Evolutionary conservation across 805 yeast genomes (phyloP).

Genomic region (Candida ulmi): DNA sequence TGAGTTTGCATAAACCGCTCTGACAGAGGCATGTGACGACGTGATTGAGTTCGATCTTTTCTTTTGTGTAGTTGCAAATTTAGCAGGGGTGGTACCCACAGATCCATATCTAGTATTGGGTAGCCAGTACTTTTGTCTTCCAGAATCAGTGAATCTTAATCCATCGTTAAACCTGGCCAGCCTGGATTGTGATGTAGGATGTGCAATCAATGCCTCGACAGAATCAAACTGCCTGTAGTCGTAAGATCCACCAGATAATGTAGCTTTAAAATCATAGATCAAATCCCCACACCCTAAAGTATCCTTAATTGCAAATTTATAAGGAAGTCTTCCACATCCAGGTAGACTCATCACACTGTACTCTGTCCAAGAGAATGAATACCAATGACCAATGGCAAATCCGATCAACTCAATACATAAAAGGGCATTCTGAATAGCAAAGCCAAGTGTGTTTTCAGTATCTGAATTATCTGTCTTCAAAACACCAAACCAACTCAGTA

Average conservation of each 20-base stretch:
- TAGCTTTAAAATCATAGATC: slow-evolving; percentile 64
- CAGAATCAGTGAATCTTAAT: slow-evolving; percentile 70
- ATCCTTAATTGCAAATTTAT: slow-evolving; percentile 65
- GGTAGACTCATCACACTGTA: slow-evolving; percentile 59
- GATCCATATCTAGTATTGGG: slow-evolving; percentile 8
- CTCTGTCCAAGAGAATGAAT: slow-evolving; percentile 74
- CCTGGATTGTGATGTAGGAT: slow-evolving; percentile 58
- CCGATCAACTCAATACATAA: slow-evolving; percentile 79
- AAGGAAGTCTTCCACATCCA: slow-evolving; percentile 60
- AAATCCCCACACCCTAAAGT: slow-evolving; percentile 75
- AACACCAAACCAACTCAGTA: slow-evolving; percentile 43
- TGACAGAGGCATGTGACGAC: slow-evolving; percentile 18
- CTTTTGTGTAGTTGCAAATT: slow-evolving; percentile 12
- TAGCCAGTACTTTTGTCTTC: slow-evolving; percentile 76
- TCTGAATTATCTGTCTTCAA: slow-evolving; percentile 29
- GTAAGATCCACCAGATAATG: slow-evolving; percentile 66
- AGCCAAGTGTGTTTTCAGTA: slow-evolving; percentile 36
- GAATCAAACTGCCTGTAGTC: slow-evolving; percentile 83
- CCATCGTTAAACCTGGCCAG: slow-evolving; percentile 78
- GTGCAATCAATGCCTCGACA: slow-evolving; percentile 61
- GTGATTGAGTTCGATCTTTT: slow-evolving; percentile 16
- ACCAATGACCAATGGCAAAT: slow-evolving; percentile 86
- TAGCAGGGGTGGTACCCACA: background rate
- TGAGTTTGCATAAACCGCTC: slow-evolving; percentile 21
- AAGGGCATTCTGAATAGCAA: slow-evolving; percentile 68